Conservation (phyloP, 2,329 filamentous ascomycete species). For the Cadophora luteo-olivacea region DNA sequence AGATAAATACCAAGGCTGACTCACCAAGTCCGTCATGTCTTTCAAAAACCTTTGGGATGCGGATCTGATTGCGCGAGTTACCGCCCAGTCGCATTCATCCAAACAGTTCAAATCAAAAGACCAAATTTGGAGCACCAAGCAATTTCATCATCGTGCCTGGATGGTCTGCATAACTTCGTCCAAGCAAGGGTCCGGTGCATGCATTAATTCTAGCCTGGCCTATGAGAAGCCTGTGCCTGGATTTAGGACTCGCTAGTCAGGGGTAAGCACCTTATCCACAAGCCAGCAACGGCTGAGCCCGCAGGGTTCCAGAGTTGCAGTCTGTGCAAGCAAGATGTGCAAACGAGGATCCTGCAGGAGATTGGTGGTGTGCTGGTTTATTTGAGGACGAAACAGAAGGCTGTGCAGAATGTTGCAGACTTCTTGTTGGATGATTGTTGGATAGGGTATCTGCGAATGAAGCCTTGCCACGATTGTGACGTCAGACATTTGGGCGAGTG, state of each 20-base stretch:
- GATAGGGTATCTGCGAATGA: conserved; percentile 14
- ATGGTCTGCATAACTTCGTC: conserved; percentile 20
- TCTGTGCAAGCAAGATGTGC: neutral
- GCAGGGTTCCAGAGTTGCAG: conserved; percentile 3
- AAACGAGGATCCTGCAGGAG: conserved; percentile 18
- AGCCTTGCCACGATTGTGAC: conserved; percentile 8
- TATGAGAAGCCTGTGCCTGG: conserved; percentile 31
- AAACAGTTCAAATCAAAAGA: neutral
- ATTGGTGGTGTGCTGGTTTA: conserved; percentile 10
- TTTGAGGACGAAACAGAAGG: conserved; percentile 8
- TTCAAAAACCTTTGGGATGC: neutral
- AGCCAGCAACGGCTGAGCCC: conserved; percentile 24
- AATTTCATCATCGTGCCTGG: conserved; percentile 19
- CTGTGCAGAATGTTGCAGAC: conserved; percentile 11
- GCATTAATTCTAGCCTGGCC: conserved; percentile 18
- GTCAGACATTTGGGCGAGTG: neutral
- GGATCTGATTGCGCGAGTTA: conserved; percentile 8
- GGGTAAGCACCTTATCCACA: conserved; percentile 22
- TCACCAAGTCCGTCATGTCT: neutral
- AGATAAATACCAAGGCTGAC: neutral
- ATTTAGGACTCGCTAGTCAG: conserved; percentile 28
- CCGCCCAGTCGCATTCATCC: conserved; percentile 18
- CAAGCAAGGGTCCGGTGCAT: conserved; percentile 3
- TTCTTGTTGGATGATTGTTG: neutral
- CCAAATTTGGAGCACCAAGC: conserved; percentile 6